Base-by-base conservation (phyloP, 768 basidiomycete species). In the Mycena olivaceomarginata region DNA sequence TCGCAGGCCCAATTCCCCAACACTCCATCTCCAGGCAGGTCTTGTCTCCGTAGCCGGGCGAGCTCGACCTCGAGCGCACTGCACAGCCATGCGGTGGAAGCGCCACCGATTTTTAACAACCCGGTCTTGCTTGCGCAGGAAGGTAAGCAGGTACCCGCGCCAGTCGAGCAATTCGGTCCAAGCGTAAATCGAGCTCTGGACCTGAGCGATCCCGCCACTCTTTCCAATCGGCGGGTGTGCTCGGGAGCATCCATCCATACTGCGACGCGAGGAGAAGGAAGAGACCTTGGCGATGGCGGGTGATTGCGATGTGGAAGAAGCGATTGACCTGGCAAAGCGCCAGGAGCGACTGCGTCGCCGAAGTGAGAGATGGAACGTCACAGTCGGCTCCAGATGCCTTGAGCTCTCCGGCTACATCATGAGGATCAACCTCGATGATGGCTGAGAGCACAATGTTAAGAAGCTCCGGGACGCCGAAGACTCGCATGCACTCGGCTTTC, bases 201-300 rank as follows among this genome's bases (percentile, higher is more conserved):
- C 70, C 70, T 16, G 70, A 31, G 62, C 67, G 66, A 0, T 37
- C 41, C 4, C 46, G 46, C 79, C 76, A 74, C 20, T 66, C 72
- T 4, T 65, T 64, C 79, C 79, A 77, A 3, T 77, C 79, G 15
- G 31, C 53, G 10, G 79, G 72, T 4, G 67, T 78, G 20, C 22
- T 46, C 3, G 79, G 79, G 46, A 77, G 76, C 76, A 79, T 78
- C 79, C 76, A 77, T 22, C 76, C 77, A 40, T 64, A 74, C 57
- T 78, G 64, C 43, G 43, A 63, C 37, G 78, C 78, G 37, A 79
- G 69, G n/a, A 39, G 78, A 10, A 79, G 66, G 67, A 79, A 79
- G 2, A 79, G 48, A 45, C 60, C 70, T 40, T 79, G 78, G 16
- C 59, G 78, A 46, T 72, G 39, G 10, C 10, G 15, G 11, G 51